A percentile compares a stretch with the other conserved stretches of the same genome.
These are phyloP conservation scores for Colletotrichum neosansevieriae DNA, from an alignment of 2,329 filamentous ascomycete species.

Conservation along the genomic window DNA sequence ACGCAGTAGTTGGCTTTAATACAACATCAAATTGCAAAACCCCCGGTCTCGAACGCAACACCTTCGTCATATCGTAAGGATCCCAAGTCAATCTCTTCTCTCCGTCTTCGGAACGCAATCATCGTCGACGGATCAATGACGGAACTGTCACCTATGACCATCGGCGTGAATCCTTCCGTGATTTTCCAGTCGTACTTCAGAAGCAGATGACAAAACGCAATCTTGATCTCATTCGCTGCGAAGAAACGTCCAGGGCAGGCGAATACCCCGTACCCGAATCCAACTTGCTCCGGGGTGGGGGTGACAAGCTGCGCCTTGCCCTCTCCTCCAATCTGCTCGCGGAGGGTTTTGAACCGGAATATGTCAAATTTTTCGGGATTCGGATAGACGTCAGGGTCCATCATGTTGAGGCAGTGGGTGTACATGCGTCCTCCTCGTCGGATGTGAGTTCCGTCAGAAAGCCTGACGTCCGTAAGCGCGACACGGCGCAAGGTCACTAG, in stretches of 20 bases:
- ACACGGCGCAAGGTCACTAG: background rate
- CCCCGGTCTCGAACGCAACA: too few relatives aligned
- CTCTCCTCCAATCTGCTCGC: slow-evolving; percentile 2
- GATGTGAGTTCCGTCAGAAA: background rate
- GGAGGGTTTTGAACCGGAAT: background rate
- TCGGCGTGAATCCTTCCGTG: background rate
- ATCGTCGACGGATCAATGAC: too few relatives aligned
- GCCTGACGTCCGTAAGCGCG: background rate
- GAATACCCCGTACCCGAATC: slow-evolving; percentile 46
- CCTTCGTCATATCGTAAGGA: background rate
- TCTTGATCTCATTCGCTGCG: slow-evolving; percentile 2
- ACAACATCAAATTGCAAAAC: too few relatives aligned
- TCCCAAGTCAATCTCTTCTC: too few relatives aligned
- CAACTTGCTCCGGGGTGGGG: slow-evolving; percentile 46
- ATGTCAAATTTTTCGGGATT: slow-evolving; percentile 5
- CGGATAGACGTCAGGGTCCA: background rate
- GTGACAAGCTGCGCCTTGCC: slow-evolving; percentile 25
- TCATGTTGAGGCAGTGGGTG: background rate
- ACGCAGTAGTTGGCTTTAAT: too few relatives aligned
- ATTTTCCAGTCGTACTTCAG: slow-evolving; percentile 15
- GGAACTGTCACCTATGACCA: too few relatives aligned
- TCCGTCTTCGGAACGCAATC: too few relatives aligned
- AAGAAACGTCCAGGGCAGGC: slow-evolving; percentile 7
- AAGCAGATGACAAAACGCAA: background rate
- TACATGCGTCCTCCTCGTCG: background rate